Evolutionary conservation across 352 stramenopile genomes (phyloP).

Genomic region (Pilasporangium apinafurcum): DNA sequence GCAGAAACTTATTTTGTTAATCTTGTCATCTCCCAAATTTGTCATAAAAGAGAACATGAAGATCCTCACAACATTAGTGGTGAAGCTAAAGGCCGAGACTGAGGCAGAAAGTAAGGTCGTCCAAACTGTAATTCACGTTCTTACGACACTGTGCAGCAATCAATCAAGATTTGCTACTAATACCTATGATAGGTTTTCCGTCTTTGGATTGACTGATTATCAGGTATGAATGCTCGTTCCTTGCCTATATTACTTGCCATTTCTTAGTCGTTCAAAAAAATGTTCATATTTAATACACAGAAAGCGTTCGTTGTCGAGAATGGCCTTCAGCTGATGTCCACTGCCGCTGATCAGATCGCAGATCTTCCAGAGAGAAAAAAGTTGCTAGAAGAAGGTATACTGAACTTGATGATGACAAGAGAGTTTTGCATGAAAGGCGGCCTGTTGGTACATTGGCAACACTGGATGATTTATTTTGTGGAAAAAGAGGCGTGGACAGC

Average conservation of each 20-base stretch:
- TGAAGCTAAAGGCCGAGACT: not conserved
- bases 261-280: too few relatives aligned
- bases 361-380: too few relatives aligned
- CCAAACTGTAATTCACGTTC: not conserved
- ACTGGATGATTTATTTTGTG: constrained; percentile 11
- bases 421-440: constrained; percentile 2
- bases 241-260: too few relatives aligned
- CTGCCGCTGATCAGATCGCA: too few relatives aligned
- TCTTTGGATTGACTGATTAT: too few relatives aligned
- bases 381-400: constrained; percentile 7
- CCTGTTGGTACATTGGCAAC: constrained; percentile 9
- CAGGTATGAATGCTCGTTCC: too few relatives aligned
- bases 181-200: too few relatives aligned
- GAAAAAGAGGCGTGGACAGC: constrained; percentile 6
- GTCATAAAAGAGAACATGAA: constrained; percentile 8
- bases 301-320: too few relatives aligned
- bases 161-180: too few relatives aligned
- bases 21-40: not conserved
- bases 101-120: not conserved
- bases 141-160: constrained; percentile 4
- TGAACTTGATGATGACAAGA: constrained; percentile 6
- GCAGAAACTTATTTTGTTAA: not conserved
- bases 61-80: constrained; percentile 1
- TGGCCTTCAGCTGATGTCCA: too few relatives aligned
- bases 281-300: too few relatives aligned